A percentile compares a stretch with the other conserved stretches of the same genome.
Conservation (phyloP, 2,329 filamentous ascomycete genomes). For the Leptographium wingfieldii region DNA sequence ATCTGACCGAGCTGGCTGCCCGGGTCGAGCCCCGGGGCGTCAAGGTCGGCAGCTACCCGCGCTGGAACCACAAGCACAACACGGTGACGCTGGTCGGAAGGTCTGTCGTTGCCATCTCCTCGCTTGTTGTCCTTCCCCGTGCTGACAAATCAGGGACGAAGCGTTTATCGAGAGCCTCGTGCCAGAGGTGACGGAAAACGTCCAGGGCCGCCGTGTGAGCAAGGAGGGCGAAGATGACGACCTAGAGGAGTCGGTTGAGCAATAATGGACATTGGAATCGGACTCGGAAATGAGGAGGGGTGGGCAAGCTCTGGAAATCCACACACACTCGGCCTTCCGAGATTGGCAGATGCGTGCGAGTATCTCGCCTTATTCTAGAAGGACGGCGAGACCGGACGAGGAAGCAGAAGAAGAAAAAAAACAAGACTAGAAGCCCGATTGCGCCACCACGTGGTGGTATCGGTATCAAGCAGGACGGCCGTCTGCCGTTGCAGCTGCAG, state of each 20-base stretch:
- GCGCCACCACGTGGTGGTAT: neutral
- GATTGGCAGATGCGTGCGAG: neutral
- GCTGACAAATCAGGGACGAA: constrained; percentile 38
- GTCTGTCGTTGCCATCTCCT: constrained; percentile 16
- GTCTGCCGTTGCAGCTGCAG: too few relatives aligned
- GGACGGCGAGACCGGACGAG: too few relatives aligned
- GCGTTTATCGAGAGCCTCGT: constrained; percentile 69
- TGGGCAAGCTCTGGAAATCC: too few relatives aligned
- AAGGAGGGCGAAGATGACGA: constrained; percentile 62
- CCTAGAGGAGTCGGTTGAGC: constrained; percentile 26
- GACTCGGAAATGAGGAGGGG: neutral
- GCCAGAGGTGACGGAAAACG: constrained; percentile 61
- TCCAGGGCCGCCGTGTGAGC: constrained; percentile 57
- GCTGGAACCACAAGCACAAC: constrained; percentile 79
- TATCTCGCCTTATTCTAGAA: too few relatives aligned
- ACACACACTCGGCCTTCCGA: neutral
- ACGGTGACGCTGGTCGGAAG: constrained; percentile 75
- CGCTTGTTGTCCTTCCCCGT: neutral
- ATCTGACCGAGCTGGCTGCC: constrained; percentile 65
- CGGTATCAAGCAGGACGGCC: neutral
- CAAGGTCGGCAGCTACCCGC: constrained; percentile 91
- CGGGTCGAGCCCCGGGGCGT: constrained; percentile 63
- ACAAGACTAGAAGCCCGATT: neutral
- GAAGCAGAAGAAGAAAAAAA: too few relatives aligned
- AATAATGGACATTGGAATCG: neutral